Evolutionary conservation across 768 basidiomycete genomes (phyloP).

Genomic region (Russula vinacea): DNA sequence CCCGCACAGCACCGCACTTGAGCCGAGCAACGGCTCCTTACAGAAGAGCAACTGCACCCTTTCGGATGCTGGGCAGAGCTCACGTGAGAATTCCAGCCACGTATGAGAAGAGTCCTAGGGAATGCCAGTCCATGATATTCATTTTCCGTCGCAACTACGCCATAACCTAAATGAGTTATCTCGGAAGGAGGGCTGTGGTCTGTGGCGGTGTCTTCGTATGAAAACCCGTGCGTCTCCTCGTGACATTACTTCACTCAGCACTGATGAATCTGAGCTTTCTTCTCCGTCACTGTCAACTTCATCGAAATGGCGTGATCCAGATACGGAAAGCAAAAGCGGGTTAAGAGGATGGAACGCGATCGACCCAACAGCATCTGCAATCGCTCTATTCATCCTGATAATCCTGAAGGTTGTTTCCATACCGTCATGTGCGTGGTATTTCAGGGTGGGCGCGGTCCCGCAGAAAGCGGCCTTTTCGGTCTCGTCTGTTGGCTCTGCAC

Average conservation of each 20-base stretch:
- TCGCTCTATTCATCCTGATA: neutral
- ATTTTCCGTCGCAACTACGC: neutral
- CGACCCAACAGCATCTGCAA: constrained; percentile 67
- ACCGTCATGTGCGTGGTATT: constrained; percentile 60
- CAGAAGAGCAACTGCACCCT: no score
- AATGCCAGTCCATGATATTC: neutral
- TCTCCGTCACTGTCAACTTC: constrained; percentile 6
- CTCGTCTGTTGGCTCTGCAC: constrained; percentile 10
- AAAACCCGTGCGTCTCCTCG: constrained; percentile 2
- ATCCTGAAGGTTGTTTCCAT: constrained; percentile 24
- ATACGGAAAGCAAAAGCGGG: constrained; percentile 57
- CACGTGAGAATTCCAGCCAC: neutral
- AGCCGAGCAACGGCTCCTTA: no score
- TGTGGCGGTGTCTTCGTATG: constrained; percentile 3
- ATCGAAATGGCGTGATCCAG: constrained; percentile 76
- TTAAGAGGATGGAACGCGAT: constrained; percentile 68
- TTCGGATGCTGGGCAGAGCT: no score
- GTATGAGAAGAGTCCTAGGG: neutral
- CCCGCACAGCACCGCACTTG: no score
- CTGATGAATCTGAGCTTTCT: constrained; percentile 7
- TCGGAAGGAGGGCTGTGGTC: constrained; percentile 11
- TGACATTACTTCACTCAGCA: neutral
- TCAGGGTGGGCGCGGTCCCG: constrained; percentile 34
- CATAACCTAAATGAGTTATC: constrained; percentile 23
- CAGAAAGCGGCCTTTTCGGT: constrained; percentile 3